phyloP scores from a whole-genome alignment of 2,329 filamentous ascomycete species.

The Gnomoniopsis sp. region DNA sequence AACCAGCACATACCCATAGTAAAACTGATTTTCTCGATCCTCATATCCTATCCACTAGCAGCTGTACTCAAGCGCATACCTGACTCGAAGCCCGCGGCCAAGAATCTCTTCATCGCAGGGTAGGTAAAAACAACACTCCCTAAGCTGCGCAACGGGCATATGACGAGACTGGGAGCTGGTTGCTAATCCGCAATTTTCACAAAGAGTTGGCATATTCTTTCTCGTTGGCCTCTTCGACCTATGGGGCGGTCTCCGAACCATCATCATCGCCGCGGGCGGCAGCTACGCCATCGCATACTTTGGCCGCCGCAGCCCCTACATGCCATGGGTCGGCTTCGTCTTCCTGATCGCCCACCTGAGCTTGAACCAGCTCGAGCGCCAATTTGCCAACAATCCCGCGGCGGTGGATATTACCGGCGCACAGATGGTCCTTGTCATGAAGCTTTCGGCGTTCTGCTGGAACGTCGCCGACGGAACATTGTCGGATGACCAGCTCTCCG shows the following conservation, averaged over 20 bases:
- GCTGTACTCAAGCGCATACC: conserved; percentile 86
- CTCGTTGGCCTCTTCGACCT: conserved; percentile 90
- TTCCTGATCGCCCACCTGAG: conserved; percentile 97
- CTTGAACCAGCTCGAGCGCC: conserved; percentile 79
- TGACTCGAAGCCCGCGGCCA: conserved; percentile 75
- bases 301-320: conserved; percentile 76
- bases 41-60: conserved; percentile 89
- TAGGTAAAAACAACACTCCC: conserved; percentile 32
- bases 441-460: conserved; percentile 95
- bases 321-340: conserved; percentile 95
- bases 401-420: conserved; percentile 86
- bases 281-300: conserved; percentile 82
- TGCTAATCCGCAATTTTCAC: neutral
- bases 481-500: conserved; percentile 74
- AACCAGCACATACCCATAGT: conserved; percentile 51
- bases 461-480: conserved; percentile 91
- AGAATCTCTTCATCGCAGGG: conserved; percentile 85
- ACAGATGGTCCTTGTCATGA: conserved; percentile 99
- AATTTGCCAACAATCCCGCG: conserved; percentile 63
- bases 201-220: conserved; percentile 80
- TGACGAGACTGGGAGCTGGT: neutral
- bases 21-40: conserved; percentile 86
- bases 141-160: neutral
- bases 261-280: conserved; percentile 74
- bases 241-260: conserved; percentile 77